Evolutionary conservation across 768 basidiomycete species (phyloP).

Genomic region (Russula brevipes): DNA sequence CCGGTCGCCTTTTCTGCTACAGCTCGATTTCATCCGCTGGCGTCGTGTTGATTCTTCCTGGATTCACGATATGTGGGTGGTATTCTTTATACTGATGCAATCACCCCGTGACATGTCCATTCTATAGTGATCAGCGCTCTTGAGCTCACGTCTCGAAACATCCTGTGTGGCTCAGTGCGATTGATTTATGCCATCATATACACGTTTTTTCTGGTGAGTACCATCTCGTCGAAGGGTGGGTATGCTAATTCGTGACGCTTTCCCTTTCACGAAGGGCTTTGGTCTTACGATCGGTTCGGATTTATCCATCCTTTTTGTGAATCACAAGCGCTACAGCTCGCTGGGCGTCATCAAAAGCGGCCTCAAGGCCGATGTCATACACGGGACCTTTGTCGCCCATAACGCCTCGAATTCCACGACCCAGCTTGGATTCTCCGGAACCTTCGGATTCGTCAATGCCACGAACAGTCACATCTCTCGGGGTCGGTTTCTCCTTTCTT

Average conservation of each 20-base stretch:
- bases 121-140: constrained; percentile 65
- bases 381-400: constrained; percentile 50
- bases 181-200: constrained; percentile 86
- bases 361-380: constrained; percentile 33
- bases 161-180: constrained; percentile 75
- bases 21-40: constrained; percentile 86
- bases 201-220: constrained; percentile 65
- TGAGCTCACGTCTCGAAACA: constrained; percentile 75
- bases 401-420: constrained; percentile 27
- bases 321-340: constrained; percentile 46
- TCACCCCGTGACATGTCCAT: constrained; percentile 7
- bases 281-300: constrained; percentile 82
- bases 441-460: constrained; percentile 31
- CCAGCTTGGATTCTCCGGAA: constrained; percentile 28
- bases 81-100: background rate
- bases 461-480: constrained; percentile 31
- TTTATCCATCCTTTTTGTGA: constrained; percentile 61
- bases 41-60: constrained; percentile 86
- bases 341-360: constrained; percentile 32
- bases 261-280: constrained; percentile 53
- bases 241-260: background rate
- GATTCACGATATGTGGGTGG: constrained; percentile 70
- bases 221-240: background rate
- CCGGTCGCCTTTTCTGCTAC: constrained; percentile 77
- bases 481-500: constrained; percentile 21